A percentile compares a stretch with the other conserved stretches of the same genome.
These are phyloP conservation scores for Tetraselmis chui DNA, from an alignment of 139 green algal genomes.

Conservation along the genomic window DNA sequence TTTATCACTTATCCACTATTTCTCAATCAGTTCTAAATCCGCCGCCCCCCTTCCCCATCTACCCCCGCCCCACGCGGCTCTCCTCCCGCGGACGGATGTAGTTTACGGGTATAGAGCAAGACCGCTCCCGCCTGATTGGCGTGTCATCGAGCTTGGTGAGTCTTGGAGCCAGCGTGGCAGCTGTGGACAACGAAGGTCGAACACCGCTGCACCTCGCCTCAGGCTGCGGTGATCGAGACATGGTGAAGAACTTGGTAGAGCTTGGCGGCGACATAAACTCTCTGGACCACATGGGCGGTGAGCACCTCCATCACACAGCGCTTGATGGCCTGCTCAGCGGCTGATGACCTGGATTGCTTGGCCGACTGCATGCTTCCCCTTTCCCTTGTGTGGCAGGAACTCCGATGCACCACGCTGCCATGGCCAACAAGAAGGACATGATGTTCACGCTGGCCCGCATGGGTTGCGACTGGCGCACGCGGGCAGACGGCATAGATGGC, in stretches of 20 bases:
- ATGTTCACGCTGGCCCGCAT: constrained; percentile 53
- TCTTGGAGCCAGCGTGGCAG: constrained; percentile 33
- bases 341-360: too few relatives aligned
- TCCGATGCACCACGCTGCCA: constrained; percentile 59
- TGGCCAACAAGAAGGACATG: constrained; percentile 67
- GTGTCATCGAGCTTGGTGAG: constrained; percentile 43
- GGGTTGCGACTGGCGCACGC: constrained; percentile 52
- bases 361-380: too few relatives aligned
- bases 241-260: constrained; percentile 45
- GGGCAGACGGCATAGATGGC: constrained; percentile 52
- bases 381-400: too few relatives aligned
- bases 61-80: not conserved
- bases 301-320: not conserved
- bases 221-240: constrained; percentile 43
- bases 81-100: constrained; percentile 11
- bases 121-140: constrained; percentile 34
- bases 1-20: too few relatives aligned
- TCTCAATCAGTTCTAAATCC: too few relatives aligned
- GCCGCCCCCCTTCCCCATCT: too few relatives aligned
- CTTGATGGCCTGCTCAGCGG: not conserved
- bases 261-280: constrained; percentile 52
- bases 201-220: constrained; percentile 33
- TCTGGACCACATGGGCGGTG: constrained; percentile 34
- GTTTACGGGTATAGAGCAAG: constrained; percentile 38
- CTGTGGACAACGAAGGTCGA: constrained; percentile 40